A percentile compares a stretch with the other conserved stretches of the same genome.
phyloP scores from a whole-genome alignment of 768 basidiomycete species.

The Amanita phalloides region DNA sequence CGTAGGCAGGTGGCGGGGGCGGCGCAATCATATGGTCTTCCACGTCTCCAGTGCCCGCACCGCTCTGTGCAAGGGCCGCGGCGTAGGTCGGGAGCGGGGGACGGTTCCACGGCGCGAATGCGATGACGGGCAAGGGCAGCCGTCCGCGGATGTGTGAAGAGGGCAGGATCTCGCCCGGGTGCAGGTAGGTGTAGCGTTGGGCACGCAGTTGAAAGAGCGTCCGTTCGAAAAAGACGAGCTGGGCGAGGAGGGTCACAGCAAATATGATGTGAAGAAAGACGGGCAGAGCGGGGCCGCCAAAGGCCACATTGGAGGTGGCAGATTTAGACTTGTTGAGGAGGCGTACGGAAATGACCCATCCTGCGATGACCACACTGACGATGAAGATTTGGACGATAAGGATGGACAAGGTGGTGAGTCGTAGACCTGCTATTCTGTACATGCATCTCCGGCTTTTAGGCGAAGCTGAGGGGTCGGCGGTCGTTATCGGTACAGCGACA shows the following conservation, averaged over 20 bases:
- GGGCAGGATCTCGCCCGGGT: conserved; percentile 48
- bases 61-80: conserved; percentile 56
- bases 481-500: conserved; percentile 3
- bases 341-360: conserved; percentile 39
- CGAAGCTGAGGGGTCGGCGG: conserved; percentile 6
- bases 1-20: conserved; percentile 69
- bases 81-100: conserved; percentile 65
- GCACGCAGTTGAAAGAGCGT: conserved; percentile 55
- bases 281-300: conserved; percentile 19
- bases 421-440: conserved; percentile 31
- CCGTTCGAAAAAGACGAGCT: conserved; percentile 56
- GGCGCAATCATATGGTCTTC: conserved; percentile 61
- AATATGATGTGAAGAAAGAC: conserved; percentile 62
- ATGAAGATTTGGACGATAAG: conserved; percentile 29
- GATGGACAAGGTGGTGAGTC: conserved; percentile 29
- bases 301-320: conserved; percentile 7
- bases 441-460: conserved; percentile 9
- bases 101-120: conserved; percentile 59
- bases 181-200: conserved; percentile 46
- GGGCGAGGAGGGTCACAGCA: conserved; percentile 34
- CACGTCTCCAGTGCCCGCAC: conserved; percentile 64
- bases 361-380: conserved; percentile 38
- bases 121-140: conserved; percentile 19
- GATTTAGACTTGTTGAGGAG: not conserved
- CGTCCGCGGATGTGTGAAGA: conserved; percentile 19